phyloP scores from a whole-genome alignment of 192 early-diverging fungal species.

The Cetraspora pellucida region DNA sequence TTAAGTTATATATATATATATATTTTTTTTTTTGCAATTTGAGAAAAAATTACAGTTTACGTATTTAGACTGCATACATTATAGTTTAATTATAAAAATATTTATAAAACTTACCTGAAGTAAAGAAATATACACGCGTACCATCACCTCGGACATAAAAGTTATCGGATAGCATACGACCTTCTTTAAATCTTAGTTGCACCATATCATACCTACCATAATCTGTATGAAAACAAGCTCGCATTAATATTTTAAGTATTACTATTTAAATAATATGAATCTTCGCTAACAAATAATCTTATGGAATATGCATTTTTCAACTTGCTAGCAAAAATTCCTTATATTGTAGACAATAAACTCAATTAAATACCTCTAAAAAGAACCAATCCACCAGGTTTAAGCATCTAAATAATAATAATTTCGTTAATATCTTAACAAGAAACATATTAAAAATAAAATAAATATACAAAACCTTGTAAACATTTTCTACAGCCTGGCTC shows the following conservation, averaged over 20 bases:
- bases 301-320: too few species aligned
- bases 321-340: neutral
- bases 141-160: conserved; percentile 98
- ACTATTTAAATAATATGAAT: too few species aligned
- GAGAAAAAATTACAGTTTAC: neutral
- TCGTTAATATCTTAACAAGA: neutral
- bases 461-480: conserved; percentile 60
- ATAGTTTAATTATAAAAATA: neutral
- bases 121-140: conserved; percentile 94
- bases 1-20: too few species aligned
- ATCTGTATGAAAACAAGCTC: conserved; percentile 72
- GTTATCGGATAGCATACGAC: conserved; percentile 87
- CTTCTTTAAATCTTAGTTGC: conserved; percentile 94
- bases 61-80: neutral
- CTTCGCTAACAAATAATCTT: too few species aligned
- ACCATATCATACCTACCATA: conserved; percentile 98
- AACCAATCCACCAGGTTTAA: conserved; percentile 91
- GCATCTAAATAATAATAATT: conserved; percentile 37
- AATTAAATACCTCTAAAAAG: conserved; percentile 30
- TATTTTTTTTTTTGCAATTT: neutral
- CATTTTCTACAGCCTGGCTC: conserved; percentile 78
- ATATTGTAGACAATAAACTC: neutral
- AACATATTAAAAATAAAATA: neutral
- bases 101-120: conserved; percentile 39
- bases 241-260: too few species aligned